Percentiles rank a stretch among this genome's conserved stretches.
These are phyloP conservation scores for Pisolithus marmoratus DNA, from an alignment of 768 basidiomycete genomes.

Conservation along the genomic window DNA sequence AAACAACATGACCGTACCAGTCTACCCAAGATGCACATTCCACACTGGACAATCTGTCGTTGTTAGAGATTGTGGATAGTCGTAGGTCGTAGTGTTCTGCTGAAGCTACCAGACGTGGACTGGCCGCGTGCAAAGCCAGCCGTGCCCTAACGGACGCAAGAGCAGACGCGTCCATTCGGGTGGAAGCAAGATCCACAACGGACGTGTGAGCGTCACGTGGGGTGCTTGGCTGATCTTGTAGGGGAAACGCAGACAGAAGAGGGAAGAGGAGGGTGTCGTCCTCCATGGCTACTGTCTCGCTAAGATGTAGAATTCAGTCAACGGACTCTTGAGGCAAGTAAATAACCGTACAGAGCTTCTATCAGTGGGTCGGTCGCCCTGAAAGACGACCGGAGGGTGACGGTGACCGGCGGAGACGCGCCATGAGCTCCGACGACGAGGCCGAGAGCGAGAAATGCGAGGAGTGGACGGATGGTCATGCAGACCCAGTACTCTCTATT, in stretches of 20 bases:
- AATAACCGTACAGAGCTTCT: constrained; percentile 21
- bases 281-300: constrained; percentile 78
- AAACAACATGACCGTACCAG: constrained; percentile 73
- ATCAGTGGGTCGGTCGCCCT: constrained; percentile 20
- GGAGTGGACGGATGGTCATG: too few relatives aligned
- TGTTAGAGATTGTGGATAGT: constrained; percentile 20
- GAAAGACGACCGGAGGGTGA: constrained; percentile 26
- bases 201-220: constrained; percentile 45
- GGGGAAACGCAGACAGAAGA: constrained; percentile 55
- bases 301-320: constrained; percentile 25
- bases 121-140: constrained; percentile 71
- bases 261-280: constrained; percentile 71
- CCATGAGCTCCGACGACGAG: constrained; percentile 8
- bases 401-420: constrained; percentile 25
- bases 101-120: constrained; percentile 80
- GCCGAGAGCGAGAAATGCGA: too few relatives aligned
- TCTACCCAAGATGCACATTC: constrained; percentile 74
- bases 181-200: constrained; percentile 33
- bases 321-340: not conserved
- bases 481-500: too few relatives aligned
- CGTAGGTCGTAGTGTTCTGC: constrained; percentile 61
- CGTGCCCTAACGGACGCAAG: constrained; percentile 61
- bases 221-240: constrained; percentile 34
- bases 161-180: constrained; percentile 42
- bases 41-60: constrained; percentile 19